Evolutionary conservation across 345 rosid species (phyloP), one percentile per base, ranked within the genome.

Genomic region (Anacardium occidentale): DNA sequence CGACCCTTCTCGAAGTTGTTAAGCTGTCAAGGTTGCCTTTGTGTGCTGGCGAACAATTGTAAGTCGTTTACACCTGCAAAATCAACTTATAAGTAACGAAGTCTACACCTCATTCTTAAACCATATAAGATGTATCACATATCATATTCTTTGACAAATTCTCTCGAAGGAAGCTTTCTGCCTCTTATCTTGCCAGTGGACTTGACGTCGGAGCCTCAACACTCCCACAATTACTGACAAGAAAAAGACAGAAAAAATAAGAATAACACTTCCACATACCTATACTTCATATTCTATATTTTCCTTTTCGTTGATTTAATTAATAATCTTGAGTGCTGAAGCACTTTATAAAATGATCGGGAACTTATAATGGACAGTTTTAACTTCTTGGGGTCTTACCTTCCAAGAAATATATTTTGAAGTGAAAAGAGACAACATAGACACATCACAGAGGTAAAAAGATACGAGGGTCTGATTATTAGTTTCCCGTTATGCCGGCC

Each of bases 1-100:
- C 15, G 66, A 0, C 74, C 74, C 61, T 68, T 72, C 66, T 73
- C 51, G 9, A 80, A 79, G 71, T 71, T 73, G 63, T 79, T 79
- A 29, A 73, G 48, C n/a, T 2, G 80, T 80, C 62, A 80, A 74
- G 21, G 44, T 17, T 18, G 77, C 77, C 10, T 59, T 69, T 40
- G 77, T 73, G 29, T 6, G 32, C 55, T 0, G 79, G 74, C 40
- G 79, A 72, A 21, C 64, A 75, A 7, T 26, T 68, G 59, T 54
- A 69, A 21, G 67, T 69, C 20, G 78, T 44, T 71, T 84, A 77
- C 15, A 65, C n/a, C n/a, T n/a, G n/a, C n/a, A n/a, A n/a, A n/a
- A n/a, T n/a, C n/a, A n/a, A n/a, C n/a, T n/a, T n/a, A n/a, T n/a
- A n/a, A n/a, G n/a, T n/a, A n/a, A n/a, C n/a, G n/a, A n/a, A n/a